Evolutionary conservation across 345 rosid species (phyloP).

Genomic region (Heritiera fomes): DNA sequence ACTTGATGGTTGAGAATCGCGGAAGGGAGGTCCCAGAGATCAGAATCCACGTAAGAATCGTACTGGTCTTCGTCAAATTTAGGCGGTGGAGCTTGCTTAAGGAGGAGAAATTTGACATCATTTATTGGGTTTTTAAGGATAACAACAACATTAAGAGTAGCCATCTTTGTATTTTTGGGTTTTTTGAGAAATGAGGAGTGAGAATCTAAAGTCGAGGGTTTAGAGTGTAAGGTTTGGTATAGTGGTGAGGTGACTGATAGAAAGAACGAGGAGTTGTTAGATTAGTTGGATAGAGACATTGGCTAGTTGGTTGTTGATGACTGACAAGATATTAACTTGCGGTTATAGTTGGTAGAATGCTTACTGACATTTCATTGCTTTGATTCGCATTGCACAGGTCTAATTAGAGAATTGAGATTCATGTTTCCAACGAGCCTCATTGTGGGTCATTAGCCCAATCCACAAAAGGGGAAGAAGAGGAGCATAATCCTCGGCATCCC

Average conservation of each 20-base stretch:
- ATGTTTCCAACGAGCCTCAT: too few relatives aligned
- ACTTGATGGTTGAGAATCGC: constrained; percentile 32
- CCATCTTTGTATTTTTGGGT: constrained; percentile 31
- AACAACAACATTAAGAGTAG: constrained; percentile 50
- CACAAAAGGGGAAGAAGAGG: too few relatives aligned
- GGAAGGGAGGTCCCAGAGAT: constrained; percentile 87
- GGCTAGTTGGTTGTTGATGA: too few relatives aligned
- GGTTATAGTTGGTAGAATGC: too few relatives aligned
- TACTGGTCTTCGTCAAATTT: constrained; percentile 57
- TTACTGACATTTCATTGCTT: too few relatives aligned
- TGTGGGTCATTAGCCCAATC: too few relatives aligned
- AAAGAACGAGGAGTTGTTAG: not conserved
- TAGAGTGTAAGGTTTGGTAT: not conserved
- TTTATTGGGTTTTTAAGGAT: constrained; percentile 39
- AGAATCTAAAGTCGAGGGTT: not conserved
- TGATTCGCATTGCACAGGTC: too few relatives aligned
- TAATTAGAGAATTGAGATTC: too few relatives aligned
- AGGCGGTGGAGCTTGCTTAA: constrained; percentile 63
- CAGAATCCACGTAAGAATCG: constrained; percentile 68
- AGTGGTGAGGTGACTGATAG: not conserved
- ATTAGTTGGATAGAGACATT: too few relatives aligned
- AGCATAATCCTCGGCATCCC: too few relatives aligned
- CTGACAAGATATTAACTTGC: too few relatives aligned
- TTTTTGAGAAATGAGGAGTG: too few relatives aligned
- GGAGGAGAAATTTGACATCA: constrained; percentile 50